Conservation (phyloP, 2,329 filamentous ascomycete genomes). For the Fusarium transvaalense region DNA sequence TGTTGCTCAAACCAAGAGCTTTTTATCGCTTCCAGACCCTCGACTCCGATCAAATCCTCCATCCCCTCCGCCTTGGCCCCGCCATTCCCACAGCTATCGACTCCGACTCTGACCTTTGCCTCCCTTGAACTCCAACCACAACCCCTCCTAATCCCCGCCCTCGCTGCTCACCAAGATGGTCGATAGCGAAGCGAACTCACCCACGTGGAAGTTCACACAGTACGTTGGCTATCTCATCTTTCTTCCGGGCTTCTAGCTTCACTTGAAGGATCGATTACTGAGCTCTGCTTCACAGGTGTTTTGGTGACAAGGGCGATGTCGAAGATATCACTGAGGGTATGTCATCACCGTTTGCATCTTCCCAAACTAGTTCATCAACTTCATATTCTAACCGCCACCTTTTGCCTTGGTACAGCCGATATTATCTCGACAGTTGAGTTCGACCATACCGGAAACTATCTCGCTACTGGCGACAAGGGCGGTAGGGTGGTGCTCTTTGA, state of each 20-base stretch:
- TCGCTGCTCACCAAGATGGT: slow-evolving; percentile 79
- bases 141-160: slow-evolving; percentile 46
- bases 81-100: slow-evolving; percentile 37
- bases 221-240: slow-evolving; percentile 64
- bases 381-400: slow-evolving; percentile 37
- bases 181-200: slow-evolving; percentile 92
- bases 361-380: slow-evolving; percentile 27
- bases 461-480: slow-evolving; percentile 91
- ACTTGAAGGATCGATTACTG: slow-evolving; percentile 32
- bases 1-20: slow-evolving; percentile 26
- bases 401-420: slow-evolving; percentile 70
- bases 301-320: slow-evolving; percentile 99
- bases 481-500: slow-evolving; percentile 88
- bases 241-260: slow-evolving; percentile 7
- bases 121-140: slow-evolving; percentile 43
- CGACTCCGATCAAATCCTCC: slow-evolving; percentile 33
- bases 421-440: slow-evolving; percentile 94
- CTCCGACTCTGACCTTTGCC: slow-evolving; percentile 39
- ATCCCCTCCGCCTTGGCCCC: slow-evolving; percentile 41
- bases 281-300: slow-evolving; percentile 75
- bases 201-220: slow-evolving; percentile 99
- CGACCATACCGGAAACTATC: slow-evolving; percentile 89
- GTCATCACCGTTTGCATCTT: slow-evolving; percentile 42
- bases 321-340: slow-evolving; percentile 98
- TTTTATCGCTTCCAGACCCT: slow-evolving; percentile 21